Conservation (phyloP, 2,329 filamentous ascomycete genomes). For the Byssoonygena ceratinophila region DNA sequence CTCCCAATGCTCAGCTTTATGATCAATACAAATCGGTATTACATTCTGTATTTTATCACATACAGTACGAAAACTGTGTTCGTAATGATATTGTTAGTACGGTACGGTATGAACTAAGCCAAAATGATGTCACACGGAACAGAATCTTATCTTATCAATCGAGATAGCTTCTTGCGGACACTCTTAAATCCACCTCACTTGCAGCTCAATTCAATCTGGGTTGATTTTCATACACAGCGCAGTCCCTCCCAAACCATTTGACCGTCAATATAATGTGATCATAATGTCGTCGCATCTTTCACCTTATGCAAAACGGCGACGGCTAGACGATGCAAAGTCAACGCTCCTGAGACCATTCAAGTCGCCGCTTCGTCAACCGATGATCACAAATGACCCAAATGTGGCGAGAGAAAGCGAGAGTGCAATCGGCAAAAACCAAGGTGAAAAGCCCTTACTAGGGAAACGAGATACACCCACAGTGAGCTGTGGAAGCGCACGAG, state of each 20-base stretch:
- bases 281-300: background rate
- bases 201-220: background rate
- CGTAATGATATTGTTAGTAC: too few relatives aligned
- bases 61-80: too few relatives aligned
- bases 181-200: background rate
- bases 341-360: slow-evolving; percentile 61
- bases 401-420: background rate
- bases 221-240: background rate
- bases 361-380: slow-evolving; percentile 51
- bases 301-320: slow-evolving; percentile 48
- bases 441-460: background rate
- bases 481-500: background rate
- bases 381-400: background rate
- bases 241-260: background rate
- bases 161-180: background rate
- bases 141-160: slow-evolving; percentile 9
- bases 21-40: too few relatives aligned
- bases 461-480: background rate
- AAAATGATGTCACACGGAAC: background rate
- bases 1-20: too few relatives aligned
- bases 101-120: background rate
- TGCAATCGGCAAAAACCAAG: background rate
- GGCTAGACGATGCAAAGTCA: slow-evolving; percentile 47
- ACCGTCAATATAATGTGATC: too few relatives aligned
- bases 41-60: too few relatives aligned